Percentiles rank a stretch among this genome's conserved stretches.
Conservation (phyloP, 2,329 filamentous ascomycete genomes). For the Alternaria sp. region DNA sequence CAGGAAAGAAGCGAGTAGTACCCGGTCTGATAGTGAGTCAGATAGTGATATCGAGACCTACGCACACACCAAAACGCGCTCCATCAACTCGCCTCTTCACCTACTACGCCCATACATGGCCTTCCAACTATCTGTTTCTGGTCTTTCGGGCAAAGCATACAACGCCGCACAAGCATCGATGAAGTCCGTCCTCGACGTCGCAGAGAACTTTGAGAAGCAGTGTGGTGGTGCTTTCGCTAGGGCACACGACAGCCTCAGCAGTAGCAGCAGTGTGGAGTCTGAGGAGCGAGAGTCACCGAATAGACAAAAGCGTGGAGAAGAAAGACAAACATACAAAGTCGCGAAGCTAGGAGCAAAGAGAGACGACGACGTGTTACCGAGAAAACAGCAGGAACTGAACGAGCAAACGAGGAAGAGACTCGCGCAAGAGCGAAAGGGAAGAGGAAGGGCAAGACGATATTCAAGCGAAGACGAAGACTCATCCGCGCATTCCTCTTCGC, state of each 20-base stretch:
- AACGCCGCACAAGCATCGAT: neutral
- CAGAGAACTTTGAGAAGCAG: neutral
- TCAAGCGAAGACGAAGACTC: neutral
- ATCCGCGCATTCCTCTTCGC: neutral
- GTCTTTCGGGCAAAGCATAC: neutral
- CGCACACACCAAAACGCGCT: neutral
- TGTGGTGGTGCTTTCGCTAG: neutral
- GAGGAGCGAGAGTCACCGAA: neutral
- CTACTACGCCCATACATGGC: conserved; percentile 1
- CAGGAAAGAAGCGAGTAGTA: neutral
- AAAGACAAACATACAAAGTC: neutral
- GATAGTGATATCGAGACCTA: neutral
- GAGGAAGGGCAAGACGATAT: neutral
- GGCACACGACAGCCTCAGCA: neutral
- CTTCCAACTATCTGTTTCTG: conserved; percentile 4
- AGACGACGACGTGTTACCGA: neutral
- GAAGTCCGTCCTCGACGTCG: neutral
- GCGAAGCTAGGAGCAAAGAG: neutral
- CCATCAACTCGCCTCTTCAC: neutral
- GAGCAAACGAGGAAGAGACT: neutral
- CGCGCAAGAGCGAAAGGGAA: neutral
- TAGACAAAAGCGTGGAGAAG: neutral
- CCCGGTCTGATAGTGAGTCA: neutral
- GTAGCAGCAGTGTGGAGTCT: neutral
- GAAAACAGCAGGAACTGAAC: neutral